Percentiles rank a stretch among this genome's conserved stretches.
Evolutionary conservation across 768 basidiomycete genomes (phyloP).

Genomic region (Calocybe indica): DNA sequence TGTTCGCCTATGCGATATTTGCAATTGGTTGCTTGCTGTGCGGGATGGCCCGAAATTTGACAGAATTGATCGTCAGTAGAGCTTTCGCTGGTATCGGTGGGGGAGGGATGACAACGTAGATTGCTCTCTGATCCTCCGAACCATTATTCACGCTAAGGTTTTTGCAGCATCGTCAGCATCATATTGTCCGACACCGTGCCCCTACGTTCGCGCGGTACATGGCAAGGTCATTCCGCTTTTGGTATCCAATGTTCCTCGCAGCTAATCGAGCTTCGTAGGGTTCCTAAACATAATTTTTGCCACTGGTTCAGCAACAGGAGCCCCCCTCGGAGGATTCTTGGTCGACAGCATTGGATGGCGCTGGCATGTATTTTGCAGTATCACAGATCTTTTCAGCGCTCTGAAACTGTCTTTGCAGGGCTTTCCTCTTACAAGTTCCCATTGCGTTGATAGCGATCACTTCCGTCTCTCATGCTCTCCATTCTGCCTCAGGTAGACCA

Average conservation of each 20-base stretch:
- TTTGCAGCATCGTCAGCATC: constrained; percentile 49
- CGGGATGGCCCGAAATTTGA: constrained; percentile 49
- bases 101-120: constrained; percentile 59
- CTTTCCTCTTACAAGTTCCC: constrained; percentile 58
- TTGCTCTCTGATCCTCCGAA: constrained; percentile 1
- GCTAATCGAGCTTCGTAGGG: constrained; percentile 22
- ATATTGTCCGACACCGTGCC: constrained; percentile 64
- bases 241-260: neutral
- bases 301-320: constrained; percentile 50
- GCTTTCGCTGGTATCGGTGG: constrained; percentile 57
- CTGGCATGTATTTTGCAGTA: constrained; percentile 31
- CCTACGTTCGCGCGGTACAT: constrained; percentile 57
- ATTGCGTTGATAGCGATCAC: constrained; percentile 46
- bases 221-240: constrained; percentile 43
- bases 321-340: constrained; percentile 58
- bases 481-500: constrained; percentile 37
- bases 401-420: constrained; percentile 25
- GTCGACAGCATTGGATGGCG: constrained; percentile 65
- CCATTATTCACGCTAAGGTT: neutral
- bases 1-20: constrained; percentile 50
- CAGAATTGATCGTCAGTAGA: constrained; percentile 44
- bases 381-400: neutral
- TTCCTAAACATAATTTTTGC: constrained; percentile 57
- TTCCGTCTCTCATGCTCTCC: constrained; percentile 48
- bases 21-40: constrained; percentile 48